Base-by-base conservation (phyloP, 2,329 filamentous ascomycete species). In the Aspergillaceae sp. region DNA sequence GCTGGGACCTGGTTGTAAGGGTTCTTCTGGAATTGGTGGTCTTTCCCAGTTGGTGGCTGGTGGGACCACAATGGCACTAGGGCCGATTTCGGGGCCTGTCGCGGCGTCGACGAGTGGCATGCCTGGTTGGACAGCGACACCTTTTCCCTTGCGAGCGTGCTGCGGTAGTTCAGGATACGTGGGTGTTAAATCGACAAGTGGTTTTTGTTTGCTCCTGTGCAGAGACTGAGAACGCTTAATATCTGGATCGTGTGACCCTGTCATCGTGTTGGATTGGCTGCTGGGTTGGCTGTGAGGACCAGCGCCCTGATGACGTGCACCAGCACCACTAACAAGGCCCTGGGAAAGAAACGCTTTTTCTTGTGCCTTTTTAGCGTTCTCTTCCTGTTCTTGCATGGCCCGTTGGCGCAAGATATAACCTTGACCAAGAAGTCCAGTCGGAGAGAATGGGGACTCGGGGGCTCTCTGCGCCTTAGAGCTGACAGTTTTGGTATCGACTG, bases 121-220 rank as follows among this genome's bases (percentile, higher is more conserved):
- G 11, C 66, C 67, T 1, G 59, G 57, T 26, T 65, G 64, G n/a
- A 61, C 83, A 74, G 11, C 53, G 6, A 70, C 57, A n/a, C 64
- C 67, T 41, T 62, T 59, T 3, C 62, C 66, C 44, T 63, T 66
- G 29, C 58, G 57, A 4, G 47, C 50, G 48, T 67, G 62, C 35
- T 65, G 63, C 2, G 82, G 82, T 5, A 82, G 75, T 50, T 85
- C 82, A 42, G 76, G 73, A 57, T 83, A 84, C 42, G 74, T 71
- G 0, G 81, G 80, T 0, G 80, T 82, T 36, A 88, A 73, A 56
- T 86, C 84, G 29, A 89, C 67, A 4, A 89, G 72, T 1, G 85
- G 84, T 50, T 80, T 80, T 2, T 74, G 73, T 11, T 64, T 60
- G 4, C 57, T 62, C 27, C 64, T 60, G 4, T 57, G 62, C 43